Conservation (phyloP, 1,284 basidiomycete genomes). For the Cerrena zonata region DNA sequence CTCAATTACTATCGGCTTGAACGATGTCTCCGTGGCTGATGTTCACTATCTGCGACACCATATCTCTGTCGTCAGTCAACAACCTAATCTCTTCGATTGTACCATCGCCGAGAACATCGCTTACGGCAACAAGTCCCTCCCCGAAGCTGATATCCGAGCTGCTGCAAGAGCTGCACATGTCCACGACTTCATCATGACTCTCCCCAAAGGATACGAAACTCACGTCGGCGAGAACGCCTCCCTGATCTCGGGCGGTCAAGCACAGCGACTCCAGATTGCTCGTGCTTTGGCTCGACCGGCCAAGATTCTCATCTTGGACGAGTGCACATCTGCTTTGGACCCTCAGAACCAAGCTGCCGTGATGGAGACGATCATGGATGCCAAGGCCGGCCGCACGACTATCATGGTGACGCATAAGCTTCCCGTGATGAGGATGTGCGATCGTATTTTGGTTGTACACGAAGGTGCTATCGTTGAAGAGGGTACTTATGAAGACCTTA, state of each 20-base stretch:
- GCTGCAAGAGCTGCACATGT: slow-evolving; percentile 77
- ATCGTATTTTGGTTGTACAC: slow-evolving; percentile 79
- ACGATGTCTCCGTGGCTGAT: slow-evolving; percentile 52
- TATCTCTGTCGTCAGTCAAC: slow-evolving; percentile 81
- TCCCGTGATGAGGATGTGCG: slow-evolving; percentile 87
- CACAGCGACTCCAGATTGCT: slow-evolving; percentile 88
- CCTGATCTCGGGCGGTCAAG: slow-evolving; percentile 90
- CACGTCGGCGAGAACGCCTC: slow-evolving; percentile 82
- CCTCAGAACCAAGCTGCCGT: slow-evolving; percentile 74
- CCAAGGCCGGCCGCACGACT: slow-evolving; percentile 70
- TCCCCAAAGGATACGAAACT: slow-evolving; percentile 84
- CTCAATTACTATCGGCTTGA: slow-evolving; percentile 51
- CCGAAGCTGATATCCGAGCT: slow-evolving; percentile 51
- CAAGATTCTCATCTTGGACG: slow-evolving; percentile 84
- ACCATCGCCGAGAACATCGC: slow-evolving; percentile 82
- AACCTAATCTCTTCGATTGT: slow-evolving; percentile 82
- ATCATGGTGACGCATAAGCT: slow-evolving; percentile 92
- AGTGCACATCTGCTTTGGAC: slow-evolving; percentile 90
- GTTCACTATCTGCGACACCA: slow-evolving; percentile 73
- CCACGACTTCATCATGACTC: slow-evolving; percentile 78
- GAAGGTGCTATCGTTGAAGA: slow-evolving; percentile 76
- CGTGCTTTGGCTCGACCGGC: slow-evolving; percentile 73
- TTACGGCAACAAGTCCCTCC: slow-evolving; percentile 60
- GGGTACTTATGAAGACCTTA: slow-evolving; percentile 71
- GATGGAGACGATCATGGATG: slow-evolving; percentile 67